Percentiles rank a stretch among this genome's conserved stretches.
These are phyloP conservation scores for Meira miltonrushii DNA, from an alignment of 1,284 basidiomycete genomes.

Conservation along the genomic window DNA sequence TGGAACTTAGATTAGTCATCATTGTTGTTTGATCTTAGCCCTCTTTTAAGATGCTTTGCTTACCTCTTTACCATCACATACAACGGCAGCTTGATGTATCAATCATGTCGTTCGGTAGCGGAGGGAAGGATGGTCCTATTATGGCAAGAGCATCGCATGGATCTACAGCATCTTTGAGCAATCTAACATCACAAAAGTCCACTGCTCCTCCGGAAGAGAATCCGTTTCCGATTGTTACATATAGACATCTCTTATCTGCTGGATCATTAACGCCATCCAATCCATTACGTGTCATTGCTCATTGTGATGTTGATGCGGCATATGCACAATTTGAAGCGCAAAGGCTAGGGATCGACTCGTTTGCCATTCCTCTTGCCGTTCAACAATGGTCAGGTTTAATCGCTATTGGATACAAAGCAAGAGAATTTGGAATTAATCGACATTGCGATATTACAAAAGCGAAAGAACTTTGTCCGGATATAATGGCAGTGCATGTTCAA, in stretches of 20 bases:
- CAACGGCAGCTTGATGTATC: no score
- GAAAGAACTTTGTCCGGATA: conserved; percentile 74
- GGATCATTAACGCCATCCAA: conserved; percentile 49
- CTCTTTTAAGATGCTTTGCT: no score
- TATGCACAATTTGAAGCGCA: conserved; percentile 72
- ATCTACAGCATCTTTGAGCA: not conserved
- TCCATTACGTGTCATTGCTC: conserved; percentile 63
- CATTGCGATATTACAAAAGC: conserved; percentile 55
- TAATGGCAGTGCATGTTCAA: conserved; percentile 84
- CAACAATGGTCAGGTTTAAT: conserved; percentile 83
- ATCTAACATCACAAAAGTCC: not conserved
- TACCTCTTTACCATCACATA: no score
- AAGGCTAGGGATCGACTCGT: conserved; percentile 67
- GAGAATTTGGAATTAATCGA: conserved; percentile 80
- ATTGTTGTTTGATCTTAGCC: no score
- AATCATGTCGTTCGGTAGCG: no score
- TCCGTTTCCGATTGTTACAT: conserved; percentile 22
- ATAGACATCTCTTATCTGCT: conserved; percentile 39
- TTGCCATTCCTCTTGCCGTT: conserved; percentile 74
- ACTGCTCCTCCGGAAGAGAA: not conserved
- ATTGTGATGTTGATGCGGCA: conserved; percentile 65
- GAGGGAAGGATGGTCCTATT: no score
- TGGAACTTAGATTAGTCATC: no score
- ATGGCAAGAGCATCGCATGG: no score
- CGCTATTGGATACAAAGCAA: conserved; percentile 91